Conservation (phyloP, 2,329 filamentous ascomycete species). For the Phoma herbarum region DNA sequence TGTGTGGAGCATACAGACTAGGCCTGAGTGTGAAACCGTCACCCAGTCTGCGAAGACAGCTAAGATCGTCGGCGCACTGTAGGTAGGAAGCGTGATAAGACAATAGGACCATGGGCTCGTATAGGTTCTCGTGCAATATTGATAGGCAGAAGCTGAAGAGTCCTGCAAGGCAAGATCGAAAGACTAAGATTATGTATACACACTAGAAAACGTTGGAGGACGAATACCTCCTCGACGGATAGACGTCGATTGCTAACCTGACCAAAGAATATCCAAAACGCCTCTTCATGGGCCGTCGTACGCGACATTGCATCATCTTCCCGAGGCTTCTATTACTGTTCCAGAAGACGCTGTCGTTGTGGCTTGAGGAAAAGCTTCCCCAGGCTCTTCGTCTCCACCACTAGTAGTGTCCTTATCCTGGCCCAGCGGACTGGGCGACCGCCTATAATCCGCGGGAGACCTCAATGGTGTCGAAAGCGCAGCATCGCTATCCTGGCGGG, state of each 20-base stretch:
- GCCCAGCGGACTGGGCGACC: conserved; percentile 11
- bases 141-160: background rate
- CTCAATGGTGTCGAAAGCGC: conserved; percentile 6
- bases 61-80: no score
- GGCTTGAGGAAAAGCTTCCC: background rate
- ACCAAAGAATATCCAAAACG: conserved; percentile 4
- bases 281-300: background rate
- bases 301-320: background rate
- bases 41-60: no score
- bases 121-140: no score
- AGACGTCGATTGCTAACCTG: background rate
- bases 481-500: conserved; percentile 46
- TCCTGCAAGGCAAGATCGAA: background rate
- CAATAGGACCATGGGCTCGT: no score
- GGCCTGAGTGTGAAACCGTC: no score
- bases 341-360: background rate
- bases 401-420: background rate
- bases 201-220: background rate
- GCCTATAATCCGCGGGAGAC: conserved; percentile 12
- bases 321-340: background rate
- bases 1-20: no score
- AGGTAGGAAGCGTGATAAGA: no score
- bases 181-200: conserved; percentile 10
- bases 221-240: background rate
- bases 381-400: conserved; percentile 1